Conservation (phyloP, 306 rosid genomes). For the Quillaja saponaria region DNA sequence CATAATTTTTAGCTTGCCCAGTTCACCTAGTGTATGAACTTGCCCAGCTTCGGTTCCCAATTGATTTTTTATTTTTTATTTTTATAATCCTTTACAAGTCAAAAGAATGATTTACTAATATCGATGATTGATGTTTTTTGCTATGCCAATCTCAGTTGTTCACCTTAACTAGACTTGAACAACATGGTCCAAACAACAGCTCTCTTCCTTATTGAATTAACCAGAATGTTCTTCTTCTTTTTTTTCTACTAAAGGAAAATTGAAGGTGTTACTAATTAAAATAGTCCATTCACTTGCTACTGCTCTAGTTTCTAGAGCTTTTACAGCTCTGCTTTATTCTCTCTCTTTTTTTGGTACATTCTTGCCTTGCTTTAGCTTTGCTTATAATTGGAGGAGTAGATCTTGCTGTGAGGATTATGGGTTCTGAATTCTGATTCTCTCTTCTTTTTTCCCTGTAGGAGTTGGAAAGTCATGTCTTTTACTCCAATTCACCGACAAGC, state of each 20-base stretch:
- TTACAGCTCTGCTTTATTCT: neutral
- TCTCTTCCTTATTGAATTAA: neutral
- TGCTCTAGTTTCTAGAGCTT: neutral
- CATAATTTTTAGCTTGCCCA: neutral
- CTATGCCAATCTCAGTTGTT: too few relatives aligned
- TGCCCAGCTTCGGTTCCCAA: conserved; percentile 8
- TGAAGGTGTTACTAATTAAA: too few relatives aligned
- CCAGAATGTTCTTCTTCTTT: neutral
- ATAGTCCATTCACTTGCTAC: too few relatives aligned
- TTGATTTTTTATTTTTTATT: conserved; percentile 13
- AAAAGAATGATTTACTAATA: conserved; percentile 1
- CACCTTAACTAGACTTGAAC: neutral
- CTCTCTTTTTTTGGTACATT: neutral
- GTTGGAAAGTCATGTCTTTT: conserved; percentile 97
- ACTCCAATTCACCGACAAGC: conserved; percentile 95
- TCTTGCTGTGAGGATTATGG: conserved; percentile 3
- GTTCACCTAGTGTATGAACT: conserved; percentile 9
- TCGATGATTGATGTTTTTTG: too few relatives aligned
- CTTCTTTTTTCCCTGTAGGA: conserved; percentile 44
- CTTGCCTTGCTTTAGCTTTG: neutral
- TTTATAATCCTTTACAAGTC: neutral
- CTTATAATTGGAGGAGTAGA: neutral
- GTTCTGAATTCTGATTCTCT: neutral
- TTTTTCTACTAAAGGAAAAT: neutral
- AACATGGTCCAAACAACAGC: neutral